These are phyloP conservation scores for Pyrenophora tritici-repentis DNA, from an alignment of 2,329 filamentous ascomycete genomes.

Conservation along the genomic window DNA sequence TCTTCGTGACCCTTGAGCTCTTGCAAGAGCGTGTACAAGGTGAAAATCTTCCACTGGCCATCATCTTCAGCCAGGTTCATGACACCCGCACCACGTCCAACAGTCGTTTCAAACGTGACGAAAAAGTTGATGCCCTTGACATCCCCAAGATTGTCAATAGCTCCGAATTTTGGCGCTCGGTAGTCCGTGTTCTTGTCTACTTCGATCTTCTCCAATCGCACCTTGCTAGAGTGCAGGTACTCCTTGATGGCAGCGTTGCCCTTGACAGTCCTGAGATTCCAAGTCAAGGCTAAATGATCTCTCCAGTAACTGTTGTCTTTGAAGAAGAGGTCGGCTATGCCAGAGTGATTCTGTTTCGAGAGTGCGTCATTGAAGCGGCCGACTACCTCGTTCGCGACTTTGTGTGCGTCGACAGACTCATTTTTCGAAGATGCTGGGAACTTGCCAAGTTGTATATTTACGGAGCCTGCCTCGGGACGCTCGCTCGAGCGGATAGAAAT, in stretches of 20 bases:
- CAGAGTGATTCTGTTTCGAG: conserved; percentile 39
- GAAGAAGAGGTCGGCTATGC: conserved; percentile 51
- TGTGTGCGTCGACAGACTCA: conserved; percentile 42
- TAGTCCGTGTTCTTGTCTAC: conserved; percentile 34
- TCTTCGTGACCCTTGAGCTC: conserved; percentile 47
- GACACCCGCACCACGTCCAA: conserved; percentile 42
- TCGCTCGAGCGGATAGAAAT: conserved; percentile 47
- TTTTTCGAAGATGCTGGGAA: conserved; percentile 46
- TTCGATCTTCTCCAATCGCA: conserved; percentile 36
- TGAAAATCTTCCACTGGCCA: conserved; percentile 49
- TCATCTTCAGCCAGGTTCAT: conserved; percentile 42
- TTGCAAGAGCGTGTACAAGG: conserved; percentile 45
- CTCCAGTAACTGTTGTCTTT: conserved; percentile 61
- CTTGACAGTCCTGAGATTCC: conserved; percentile 60
- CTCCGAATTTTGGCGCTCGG: conserved; percentile 31
- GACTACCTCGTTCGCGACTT: conserved; percentile 49
- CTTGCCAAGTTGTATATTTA: conserved; percentile 57
- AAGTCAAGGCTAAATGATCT: conserved; percentile 62
- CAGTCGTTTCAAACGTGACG: conserved; percentile 36
- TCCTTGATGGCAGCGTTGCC: conserved; percentile 53
- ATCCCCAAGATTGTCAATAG: conserved; percentile 37
- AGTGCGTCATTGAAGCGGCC: conserved; percentile 51
- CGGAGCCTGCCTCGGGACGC: conserved; percentile 58
- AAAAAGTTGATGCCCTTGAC: conserved; percentile 36
- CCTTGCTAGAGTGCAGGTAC: conserved; percentile 37